Evolutionary conservation across 768 basidiomycete species (phyloP).

Genomic region (Leccinum rimulosum): DNA sequence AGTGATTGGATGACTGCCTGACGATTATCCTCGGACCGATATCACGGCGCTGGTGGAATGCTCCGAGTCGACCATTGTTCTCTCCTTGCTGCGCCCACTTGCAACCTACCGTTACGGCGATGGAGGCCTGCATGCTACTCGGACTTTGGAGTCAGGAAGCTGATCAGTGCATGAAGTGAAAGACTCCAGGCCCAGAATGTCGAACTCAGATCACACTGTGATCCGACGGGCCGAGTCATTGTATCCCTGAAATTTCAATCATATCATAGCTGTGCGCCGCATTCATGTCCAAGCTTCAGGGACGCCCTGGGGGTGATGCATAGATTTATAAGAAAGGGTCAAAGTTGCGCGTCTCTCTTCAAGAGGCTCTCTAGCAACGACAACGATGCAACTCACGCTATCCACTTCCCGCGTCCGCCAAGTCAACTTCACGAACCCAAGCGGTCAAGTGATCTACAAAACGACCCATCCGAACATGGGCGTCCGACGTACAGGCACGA

Average conservation of each 20-base stretch:
- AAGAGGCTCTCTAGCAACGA: background rate
- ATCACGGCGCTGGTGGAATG: too few relatives aligned
- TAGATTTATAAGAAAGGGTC: background rate
- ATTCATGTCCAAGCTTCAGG: background rate
- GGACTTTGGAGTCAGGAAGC: too few relatives aligned
- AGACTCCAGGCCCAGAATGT: too few relatives aligned
- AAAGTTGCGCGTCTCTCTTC: background rate
- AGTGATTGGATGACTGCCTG: too few relatives aligned
- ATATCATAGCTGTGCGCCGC: background rate
- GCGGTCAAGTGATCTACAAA: slow-evolving; percentile 27
- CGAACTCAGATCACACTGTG: too few relatives aligned
- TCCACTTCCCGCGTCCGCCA: slow-evolving; percentile 20
- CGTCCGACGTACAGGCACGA: slow-evolving; percentile 3
- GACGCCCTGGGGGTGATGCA: background rate
- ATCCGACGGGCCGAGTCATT: too few relatives aligned
- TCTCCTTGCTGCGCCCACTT: too few relatives aligned
- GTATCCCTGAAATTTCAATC: background rate
- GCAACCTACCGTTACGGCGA: too few relatives aligned
- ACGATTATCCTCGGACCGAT: too few relatives aligned
- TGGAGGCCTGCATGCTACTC: too few relatives aligned
- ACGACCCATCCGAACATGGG: slow-evolving; percentile 14
- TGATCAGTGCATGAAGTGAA: too few relatives aligned
- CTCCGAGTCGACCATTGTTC: too few relatives aligned
- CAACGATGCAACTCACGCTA: slow-evolving; percentile 19
- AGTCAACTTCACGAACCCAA: slow-evolving; percentile 19